Percentiles rank a stretch among this genome's conserved stretches.
Evolutionary conservation across 2,329 filamentous ascomycete genomes (phyloP).

Genomic region (Colletotrichum simmondsii): DNA sequence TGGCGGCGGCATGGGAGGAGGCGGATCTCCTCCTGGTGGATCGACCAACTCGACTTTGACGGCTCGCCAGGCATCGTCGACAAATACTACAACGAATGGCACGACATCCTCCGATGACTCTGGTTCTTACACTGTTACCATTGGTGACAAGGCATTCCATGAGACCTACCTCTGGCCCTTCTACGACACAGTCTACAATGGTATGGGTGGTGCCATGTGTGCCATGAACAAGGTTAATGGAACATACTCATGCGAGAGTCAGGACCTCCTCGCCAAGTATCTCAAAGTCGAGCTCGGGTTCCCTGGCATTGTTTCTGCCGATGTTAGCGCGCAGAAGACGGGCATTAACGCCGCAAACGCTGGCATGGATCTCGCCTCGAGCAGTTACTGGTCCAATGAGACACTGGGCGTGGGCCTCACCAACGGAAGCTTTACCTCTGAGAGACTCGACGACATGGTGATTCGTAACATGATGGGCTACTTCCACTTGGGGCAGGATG

Average conservation of each 20-base stretch:
- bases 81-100: constrained; percentile 64
- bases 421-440: constrained; percentile 67
- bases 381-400: constrained; percentile 65
- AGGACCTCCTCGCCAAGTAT: constrained; percentile 36
- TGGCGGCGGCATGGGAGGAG: constrained; percentile 55
- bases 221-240: constrained; percentile 40
- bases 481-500: constrained; percentile 65
- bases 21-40: constrained; percentile 49
- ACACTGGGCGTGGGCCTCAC: constrained; percentile 65
- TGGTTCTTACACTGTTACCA: constrained; percentile 41
- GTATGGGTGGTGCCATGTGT: constrained; percentile 39
- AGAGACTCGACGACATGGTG: constrained; percentile 71
- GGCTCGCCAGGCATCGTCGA: constrained; percentile 75
- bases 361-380: constrained; percentile 49
- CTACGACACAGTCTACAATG: constrained; percentile 36
- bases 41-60: neutral
- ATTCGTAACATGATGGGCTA: constrained; percentile 63
- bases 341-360: constrained; percentile 41
- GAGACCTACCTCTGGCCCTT: constrained; percentile 41
- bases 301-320: constrained; percentile 36
- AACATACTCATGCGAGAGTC: constrained; percentile 39
- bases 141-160: constrained; percentile 39
- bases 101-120: constrained; percentile 60
- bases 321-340: constrained; percentile 37
- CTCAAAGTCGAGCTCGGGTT: constrained; percentile 44